These are phyloP conservation scores for Harringtonia aguacate DNA, from an alignment of 2,329 filamentous ascomycete genomes.

Conservation along the genomic window DNA sequence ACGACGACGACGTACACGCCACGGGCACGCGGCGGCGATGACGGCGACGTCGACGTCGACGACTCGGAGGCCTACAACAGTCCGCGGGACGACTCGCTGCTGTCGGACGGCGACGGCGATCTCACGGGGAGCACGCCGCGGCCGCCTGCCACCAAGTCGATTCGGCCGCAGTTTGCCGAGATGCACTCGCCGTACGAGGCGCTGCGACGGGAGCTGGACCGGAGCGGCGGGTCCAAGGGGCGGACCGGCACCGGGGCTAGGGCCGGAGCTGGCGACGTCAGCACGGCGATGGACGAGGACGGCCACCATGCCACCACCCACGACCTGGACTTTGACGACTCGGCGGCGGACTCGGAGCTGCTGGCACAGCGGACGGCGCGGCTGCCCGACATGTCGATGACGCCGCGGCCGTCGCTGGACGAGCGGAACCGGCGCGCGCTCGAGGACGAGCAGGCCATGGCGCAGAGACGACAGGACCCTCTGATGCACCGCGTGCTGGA, in stretches of 20 bases:
- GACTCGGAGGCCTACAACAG: constrained; percentile 4
- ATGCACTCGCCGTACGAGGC: constrained; percentile 70
- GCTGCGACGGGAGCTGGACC: constrained; percentile 55
- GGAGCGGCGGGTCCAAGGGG: background rate
- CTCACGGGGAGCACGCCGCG: constrained; percentile 60
- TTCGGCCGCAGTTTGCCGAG: constrained; percentile 45
- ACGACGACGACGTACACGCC: constrained; percentile 34
- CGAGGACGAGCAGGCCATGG: constrained; percentile 15
- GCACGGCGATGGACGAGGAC: constrained; percentile 13
- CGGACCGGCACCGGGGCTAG: background rate
- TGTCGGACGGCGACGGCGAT: constrained; percentile 50
- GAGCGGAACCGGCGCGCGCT: constrained; percentile 35
- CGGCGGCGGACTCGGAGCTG: constrained; percentile 30
- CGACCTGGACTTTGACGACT: constrained; percentile 22
- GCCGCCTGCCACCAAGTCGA: constrained; percentile 38
- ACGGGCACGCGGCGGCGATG: constrained; percentile 26
- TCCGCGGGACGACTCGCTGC: constrained; percentile 49
- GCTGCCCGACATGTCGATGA: constrained; percentile 52
- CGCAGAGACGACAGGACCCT: constrained; percentile 50
- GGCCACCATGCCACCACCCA: constrained; percentile 24
- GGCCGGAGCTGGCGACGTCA: constrained; percentile 17
- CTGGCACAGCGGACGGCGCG: constrained; percentile 42
- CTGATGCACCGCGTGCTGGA: constrained; percentile 86
- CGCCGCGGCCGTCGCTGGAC: constrained; percentile 42
- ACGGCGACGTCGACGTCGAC: constrained; percentile 31